Conservation (phyloP, 108 stramenopile genomes). For the Skeletonema marinoi region DNA sequence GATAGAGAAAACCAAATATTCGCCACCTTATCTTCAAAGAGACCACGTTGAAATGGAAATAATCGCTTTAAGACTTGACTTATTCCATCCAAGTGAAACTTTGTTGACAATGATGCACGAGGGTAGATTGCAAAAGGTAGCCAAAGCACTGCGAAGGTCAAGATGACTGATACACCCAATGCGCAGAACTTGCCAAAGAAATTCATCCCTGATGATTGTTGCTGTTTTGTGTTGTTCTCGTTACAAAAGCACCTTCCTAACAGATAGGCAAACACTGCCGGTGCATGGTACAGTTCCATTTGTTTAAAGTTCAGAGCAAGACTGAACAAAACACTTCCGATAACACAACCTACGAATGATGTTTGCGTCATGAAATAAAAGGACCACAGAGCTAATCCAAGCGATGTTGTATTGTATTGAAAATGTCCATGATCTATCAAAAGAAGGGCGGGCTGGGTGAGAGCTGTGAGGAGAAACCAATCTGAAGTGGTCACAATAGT, state of each 20-base stretch:
- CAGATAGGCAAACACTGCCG: conserved; percentile 87
- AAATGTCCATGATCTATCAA: conserved; percentile 97
- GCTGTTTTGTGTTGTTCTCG: background rate
- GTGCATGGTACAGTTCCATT: conserved; percentile 95
- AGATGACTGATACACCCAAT: conserved; percentile 76
- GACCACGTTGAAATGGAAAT: conserved; percentile 92
- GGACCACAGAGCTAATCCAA: conserved; percentile 82
- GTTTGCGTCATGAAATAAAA: conserved; percentile 61
- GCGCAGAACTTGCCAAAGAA: conserved; percentile 27
- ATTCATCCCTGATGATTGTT: background rate
- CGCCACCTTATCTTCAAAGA: conserved; percentile 96
- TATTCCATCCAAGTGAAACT: conserved; percentile 40
- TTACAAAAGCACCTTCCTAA: conserved; percentile 69
- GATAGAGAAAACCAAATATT: conserved; percentile 91
- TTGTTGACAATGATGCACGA: background rate
- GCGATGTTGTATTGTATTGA: conserved; percentile 93
- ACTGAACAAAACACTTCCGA: conserved; percentile 76
- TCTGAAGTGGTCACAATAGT: background rate
- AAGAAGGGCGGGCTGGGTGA: conserved; percentile 80
- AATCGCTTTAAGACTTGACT: conserved; percentile 70
- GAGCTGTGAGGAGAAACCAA: conserved; percentile 36
- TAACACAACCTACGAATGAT: conserved; percentile 49
- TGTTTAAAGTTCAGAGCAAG: conserved; percentile 96
- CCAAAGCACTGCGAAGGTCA: conserved; percentile 75
- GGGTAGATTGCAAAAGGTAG: conserved; percentile 65